A percentile compares a stretch with the other conserved stretches of the same genome.
Evolutionary conservation across 1,284 basidiomycete genomes (phyloP).

Genomic region (Cryptococcus sp.): DNA sequence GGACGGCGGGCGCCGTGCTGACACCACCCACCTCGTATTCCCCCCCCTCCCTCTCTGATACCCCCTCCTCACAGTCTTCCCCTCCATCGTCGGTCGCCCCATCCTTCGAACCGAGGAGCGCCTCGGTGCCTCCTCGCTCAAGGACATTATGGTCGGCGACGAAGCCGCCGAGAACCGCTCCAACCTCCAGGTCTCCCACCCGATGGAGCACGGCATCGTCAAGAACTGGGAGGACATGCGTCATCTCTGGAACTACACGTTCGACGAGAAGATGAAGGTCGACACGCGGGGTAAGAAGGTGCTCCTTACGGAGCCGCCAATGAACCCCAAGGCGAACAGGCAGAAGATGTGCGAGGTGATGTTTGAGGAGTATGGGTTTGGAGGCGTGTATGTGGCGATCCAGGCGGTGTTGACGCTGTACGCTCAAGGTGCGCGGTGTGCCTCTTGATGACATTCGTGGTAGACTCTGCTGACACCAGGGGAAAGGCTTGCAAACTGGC

Average conservation of each 20-base stretch:
- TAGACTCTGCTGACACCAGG: background rate
- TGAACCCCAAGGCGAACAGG: constrained; percentile 94
- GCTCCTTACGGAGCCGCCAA: constrained; percentile 96
- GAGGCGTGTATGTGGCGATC: constrained; percentile 94
- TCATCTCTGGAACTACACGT: constrained; percentile 97
- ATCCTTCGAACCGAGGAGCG: constrained; percentile 97
- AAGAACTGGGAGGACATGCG: constrained; percentile 99
- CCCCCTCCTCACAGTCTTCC: constrained; percentile 92
- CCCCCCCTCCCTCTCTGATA: background rate
- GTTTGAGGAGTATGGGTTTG: constrained; percentile 98
- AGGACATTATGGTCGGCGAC: constrained; percentile 97
- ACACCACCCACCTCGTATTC: background rate
- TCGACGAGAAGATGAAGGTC: constrained; percentile 88
- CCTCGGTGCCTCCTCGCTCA: constrained; percentile 74
- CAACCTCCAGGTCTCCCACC: constrained; percentile 93
- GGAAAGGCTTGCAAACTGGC: constrained; percentile 86
- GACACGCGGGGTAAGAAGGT: constrained; percentile 87
- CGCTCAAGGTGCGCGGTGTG: constrained; percentile 74
- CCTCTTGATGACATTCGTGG: background rate
- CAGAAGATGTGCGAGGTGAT: constrained; percentile 96
- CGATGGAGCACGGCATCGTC: constrained; percentile 99
- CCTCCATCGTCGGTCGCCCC: constrained; percentile 92
- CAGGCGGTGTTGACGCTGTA: constrained; percentile 98
- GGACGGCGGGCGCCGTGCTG: background rate
- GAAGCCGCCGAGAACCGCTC: constrained; percentile 92